Conservation (phyloP, 1,139 yeast species). For the Hemisphaericaspora xylofermentans region DNA sequence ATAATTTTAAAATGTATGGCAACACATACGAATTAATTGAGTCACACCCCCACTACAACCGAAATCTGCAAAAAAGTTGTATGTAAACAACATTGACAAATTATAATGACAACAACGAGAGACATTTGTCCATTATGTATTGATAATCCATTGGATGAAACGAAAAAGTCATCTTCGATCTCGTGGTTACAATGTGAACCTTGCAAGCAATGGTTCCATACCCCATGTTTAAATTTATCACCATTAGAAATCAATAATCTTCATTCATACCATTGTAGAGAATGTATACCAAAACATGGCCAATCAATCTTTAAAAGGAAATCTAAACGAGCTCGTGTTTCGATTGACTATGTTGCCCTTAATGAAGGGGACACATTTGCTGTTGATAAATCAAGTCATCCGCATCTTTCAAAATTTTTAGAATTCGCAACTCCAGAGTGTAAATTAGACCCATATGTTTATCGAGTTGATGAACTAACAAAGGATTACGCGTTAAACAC, state of each 20-base stretch:
- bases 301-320: slow-evolving; percentile 54
- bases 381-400: slow-evolving; percentile 59
- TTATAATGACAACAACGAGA: slow-evolving; percentile 11
- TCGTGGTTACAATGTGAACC: slow-evolving; percentile 64
- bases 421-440: slow-evolving; percentile 16
- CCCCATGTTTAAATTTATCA: slow-evolving; percentile 46
- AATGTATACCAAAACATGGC: slow-evolving; percentile 48
- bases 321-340: slow-evolving; percentile 53
- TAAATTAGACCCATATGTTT: slow-evolving; percentile 14
- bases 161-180: slow-evolving; percentile 6
- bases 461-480: slow-evolving; percentile 29
- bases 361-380: slow-evolving; percentile 69
- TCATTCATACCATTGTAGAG: slow-evolving; percentile 55
- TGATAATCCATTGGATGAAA: slow-evolving; percentile 13
- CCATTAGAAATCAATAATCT: slow-evolving; percentile 37
- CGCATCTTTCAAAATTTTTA: slow-evolving; percentile 50
- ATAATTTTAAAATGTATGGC: no score
- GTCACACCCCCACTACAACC: no score
- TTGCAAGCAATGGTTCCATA: slow-evolving; percentile 65
- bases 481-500: slow-evolving; percentile 32
- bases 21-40: no score
- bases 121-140: slow-evolving; percentile 22
- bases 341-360: slow-evolving; percentile 76
- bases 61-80: no score
- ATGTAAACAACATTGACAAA: no score